phyloP scores from a whole-genome alignment of 1,284 basidiomycete genomes.

The Volvariella volvacea region DNA sequence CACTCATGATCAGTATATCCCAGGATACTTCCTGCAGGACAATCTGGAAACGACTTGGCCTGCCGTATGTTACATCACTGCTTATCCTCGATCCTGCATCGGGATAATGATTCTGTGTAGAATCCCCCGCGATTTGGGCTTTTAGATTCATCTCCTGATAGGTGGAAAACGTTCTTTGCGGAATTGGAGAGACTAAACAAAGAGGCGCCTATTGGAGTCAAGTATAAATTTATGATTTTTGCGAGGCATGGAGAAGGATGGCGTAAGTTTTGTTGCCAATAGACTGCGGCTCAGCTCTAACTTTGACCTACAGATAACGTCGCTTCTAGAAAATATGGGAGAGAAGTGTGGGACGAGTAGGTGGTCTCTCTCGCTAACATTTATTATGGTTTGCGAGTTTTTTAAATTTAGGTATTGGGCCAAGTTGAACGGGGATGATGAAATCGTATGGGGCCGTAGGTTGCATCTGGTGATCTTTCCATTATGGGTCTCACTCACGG shows the following conservation, averaged over 20 bases:
- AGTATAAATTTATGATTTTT: conserved; percentile 61
- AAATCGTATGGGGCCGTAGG: conserved; percentile 75
- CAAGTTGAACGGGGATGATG: conserved; percentile 61
- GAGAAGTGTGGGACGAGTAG: conserved; percentile 52
- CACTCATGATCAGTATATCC: too few relatives aligned
- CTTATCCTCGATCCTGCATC: too few relatives aligned
- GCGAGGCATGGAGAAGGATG: conserved; percentile 70
- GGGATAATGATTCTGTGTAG: too few relatives aligned
- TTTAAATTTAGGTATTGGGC: conserved; percentile 52
- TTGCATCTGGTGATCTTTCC: conserved; percentile 14
- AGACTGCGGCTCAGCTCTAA: conserved; percentile 1
- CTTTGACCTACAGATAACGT: conserved; percentile 56
- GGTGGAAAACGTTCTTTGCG: conserved; percentile 47
- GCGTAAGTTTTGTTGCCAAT: conserved; percentile 35
- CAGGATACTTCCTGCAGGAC: too few relatives aligned
- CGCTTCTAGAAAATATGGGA: conserved; percentile 67
- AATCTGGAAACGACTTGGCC: too few relatives aligned
- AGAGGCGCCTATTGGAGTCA: conserved; percentile 26
- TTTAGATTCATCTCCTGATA: conserved; percentile 37
- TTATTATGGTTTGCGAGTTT: too few relatives aligned
- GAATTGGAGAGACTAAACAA: conserved; percentile 40
- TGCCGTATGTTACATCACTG: too few relatives aligned
- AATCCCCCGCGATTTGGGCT: conserved; percentile 59
- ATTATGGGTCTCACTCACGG: neutral
- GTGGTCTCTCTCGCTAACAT: conserved; percentile 12